Evolutionary conservation across 164 flowering plant genomes (phyloP).

Genomic region (Vitis labrusca): DNA sequence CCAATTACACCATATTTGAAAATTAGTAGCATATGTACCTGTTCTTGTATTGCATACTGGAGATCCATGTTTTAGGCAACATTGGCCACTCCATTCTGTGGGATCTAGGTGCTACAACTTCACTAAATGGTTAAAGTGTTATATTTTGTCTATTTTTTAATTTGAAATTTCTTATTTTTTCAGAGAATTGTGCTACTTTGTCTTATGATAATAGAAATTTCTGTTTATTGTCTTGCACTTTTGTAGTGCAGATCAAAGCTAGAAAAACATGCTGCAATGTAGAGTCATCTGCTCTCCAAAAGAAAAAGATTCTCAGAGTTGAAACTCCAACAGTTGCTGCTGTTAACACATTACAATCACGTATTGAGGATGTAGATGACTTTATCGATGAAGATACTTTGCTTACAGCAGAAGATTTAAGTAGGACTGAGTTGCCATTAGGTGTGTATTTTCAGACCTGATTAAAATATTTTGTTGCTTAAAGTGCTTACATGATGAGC

Average conservation of each 20-base stretch:
- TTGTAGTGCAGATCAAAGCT: conserved; percentile 24
- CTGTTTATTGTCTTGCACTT: conserved; percentile 8
- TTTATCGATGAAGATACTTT: conserved; percentile 24
- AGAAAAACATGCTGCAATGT: conserved; percentile 13
- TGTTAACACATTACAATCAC: conserved; percentile 9
- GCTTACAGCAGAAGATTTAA: conserved; percentile 11
- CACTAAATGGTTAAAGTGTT: background rate
- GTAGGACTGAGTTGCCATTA: conserved; percentile 18
- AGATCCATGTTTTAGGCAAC: background rate
- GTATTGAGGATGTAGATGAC: conserved; percentile 18
- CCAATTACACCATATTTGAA: too few relatives aligned
- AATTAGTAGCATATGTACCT: too few relatives aligned
- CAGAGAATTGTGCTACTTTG: background rate
- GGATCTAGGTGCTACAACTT: background rate
- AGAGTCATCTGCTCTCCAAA: conserved; percentile 9
- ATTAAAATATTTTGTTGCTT: background rate
- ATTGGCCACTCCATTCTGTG: background rate
- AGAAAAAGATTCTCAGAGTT: conserved; percentile 6
- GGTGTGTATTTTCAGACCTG: conserved; percentile 13
- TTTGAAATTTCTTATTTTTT: background rate
- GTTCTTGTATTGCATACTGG: too few relatives aligned
- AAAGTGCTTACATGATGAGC: background rate
- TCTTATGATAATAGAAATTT: background rate
- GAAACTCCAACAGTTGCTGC: conserved; percentile 13
- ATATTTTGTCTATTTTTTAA: background rate